Evolutionary conservation across 305 asterid species (phyloP).

Genomic region (Rubia balearica): DNA sequence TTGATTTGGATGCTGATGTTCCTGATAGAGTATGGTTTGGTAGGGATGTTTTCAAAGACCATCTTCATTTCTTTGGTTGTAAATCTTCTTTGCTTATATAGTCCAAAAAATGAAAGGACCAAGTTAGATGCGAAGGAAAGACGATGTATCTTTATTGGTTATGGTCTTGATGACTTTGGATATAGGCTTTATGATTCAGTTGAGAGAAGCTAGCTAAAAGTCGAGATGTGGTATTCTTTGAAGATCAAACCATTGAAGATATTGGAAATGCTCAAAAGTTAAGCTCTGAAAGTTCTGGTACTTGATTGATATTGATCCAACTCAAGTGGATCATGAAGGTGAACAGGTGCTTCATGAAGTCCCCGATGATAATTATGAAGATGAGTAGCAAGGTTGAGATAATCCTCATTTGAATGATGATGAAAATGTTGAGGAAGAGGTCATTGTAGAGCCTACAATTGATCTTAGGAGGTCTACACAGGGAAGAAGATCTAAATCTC

Average conservation of each 20-base stretch:
- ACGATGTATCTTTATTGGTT: not conserved
- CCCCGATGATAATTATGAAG: no score
- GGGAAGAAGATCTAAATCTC: no score
- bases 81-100: not conserved
- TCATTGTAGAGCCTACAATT: no score
- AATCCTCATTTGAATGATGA: no score
- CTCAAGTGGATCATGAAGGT: no score
- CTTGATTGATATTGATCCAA: no score
- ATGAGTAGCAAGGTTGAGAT: not conserved
- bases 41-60: not conserved
- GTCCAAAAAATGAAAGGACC: slow-evolving; percentile 2
- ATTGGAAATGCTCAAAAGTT: not conserved
- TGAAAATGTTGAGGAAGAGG: not conserved
- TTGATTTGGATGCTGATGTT: no score
- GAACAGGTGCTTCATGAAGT: no score
- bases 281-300: no score
- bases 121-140: not conserved
- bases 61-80: slow-evolving; percentile 8
- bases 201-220: not conserved
- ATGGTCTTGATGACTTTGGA: not conserved
- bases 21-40: not conserved
- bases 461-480: no score
- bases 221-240: not conserved
- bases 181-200: not conserved
- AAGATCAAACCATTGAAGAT: slow-evolving; percentile 7